Percentiles rank a stretch among this genome's conserved stretches.
phyloP scores from a whole-genome alignment of 257 asterid genomes.

The Linderniella brevidens region DNA sequence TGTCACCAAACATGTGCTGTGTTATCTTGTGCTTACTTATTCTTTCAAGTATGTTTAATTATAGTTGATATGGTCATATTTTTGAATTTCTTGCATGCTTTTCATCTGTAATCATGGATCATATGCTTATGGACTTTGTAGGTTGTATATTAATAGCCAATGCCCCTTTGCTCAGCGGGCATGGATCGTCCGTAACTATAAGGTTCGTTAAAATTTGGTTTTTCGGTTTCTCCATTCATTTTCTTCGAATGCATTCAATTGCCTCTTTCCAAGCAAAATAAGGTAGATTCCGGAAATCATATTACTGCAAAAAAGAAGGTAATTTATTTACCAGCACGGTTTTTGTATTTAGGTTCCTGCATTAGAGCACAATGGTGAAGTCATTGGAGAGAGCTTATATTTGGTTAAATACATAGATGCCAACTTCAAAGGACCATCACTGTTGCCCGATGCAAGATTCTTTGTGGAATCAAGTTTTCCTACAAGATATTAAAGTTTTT shows the following conservation, averaged over 20 bases:
- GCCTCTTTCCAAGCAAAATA: slow-evolving; percentile 17
- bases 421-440: slow-evolving; percentile 77
- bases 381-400: slow-evolving; percentile 86
- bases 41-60: neutral
- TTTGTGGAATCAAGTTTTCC: neutral
- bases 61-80: neutral
- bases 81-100: neutral
- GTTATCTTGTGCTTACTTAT: too few relatives aligned
- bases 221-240: neutral
- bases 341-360: slow-evolving; percentile 44
- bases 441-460: slow-evolving; percentile 53
- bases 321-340: neutral
- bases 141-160: slow-evolving; percentile 42
- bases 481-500: neutral
- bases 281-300: slow-evolving; percentile 19
- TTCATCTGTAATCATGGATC: neutral
- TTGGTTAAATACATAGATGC: slow-evolving; percentile 52
- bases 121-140: slow-evolving; percentile 14
- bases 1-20: too few relatives aligned
- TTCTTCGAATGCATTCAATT: too few relatives aligned
- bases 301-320: neutral
- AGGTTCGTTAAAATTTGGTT: slow-evolving; percentile 21
- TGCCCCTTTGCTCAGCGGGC: slow-evolving; percentile 71
- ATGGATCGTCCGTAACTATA: slow-evolving; percentile 59
- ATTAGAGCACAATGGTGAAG: slow-evolving; percentile 61